phyloP scores from a whole-genome alignment of 2,329 filamentous ascomycete species.

The Cladorrhinum sp. region DNA sequence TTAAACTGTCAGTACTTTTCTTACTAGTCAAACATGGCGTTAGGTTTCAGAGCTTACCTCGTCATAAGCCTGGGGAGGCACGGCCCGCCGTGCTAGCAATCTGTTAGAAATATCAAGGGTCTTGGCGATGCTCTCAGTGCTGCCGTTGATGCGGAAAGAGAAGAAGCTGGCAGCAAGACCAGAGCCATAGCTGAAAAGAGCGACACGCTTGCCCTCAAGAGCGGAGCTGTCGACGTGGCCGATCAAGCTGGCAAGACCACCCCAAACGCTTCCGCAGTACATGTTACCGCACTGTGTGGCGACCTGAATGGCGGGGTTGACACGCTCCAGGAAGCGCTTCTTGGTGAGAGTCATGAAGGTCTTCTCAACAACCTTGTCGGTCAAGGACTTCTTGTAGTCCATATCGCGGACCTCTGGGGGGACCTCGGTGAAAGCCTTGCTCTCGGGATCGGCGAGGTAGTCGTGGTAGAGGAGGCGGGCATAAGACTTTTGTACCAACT shows the following conservation, averaged over 20 bases:
- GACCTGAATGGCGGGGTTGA: constrained; percentile 69
- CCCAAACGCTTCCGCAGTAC: constrained; percentile 71
- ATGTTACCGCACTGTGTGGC: constrained; percentile 72
- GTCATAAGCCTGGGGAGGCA: constrained; percentile 72
- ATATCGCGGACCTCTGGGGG: constrained; percentile 73
- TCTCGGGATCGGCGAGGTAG: constrained; percentile 68
- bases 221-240: constrained; percentile 59
- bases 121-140: constrained; percentile 65
- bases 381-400: constrained; percentile 74
- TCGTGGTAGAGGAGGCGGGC: constrained; percentile 83
- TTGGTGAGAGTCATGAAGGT: constrained; percentile 80
- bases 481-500: constrained; percentile 82
- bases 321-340: constrained; percentile 78
- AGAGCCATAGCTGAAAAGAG: constrained; percentile 76
- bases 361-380: constrained; percentile 82
- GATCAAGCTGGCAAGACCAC: constrained; percentile 70
- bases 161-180: constrained; percentile 70
- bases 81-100: constrained; percentile 61
- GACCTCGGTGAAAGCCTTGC: constrained; percentile 68
- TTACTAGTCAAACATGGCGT: neutral
- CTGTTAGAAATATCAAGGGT: constrained; percentile 67
- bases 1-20: constrained; percentile 10
- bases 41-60: constrained; percentile 49
- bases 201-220: constrained; percentile 69
- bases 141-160: constrained; percentile 70